Conservation (phyloP, 2,329 filamentous ascomycete species). For the Zasmidium citrigriseum region DNA sequence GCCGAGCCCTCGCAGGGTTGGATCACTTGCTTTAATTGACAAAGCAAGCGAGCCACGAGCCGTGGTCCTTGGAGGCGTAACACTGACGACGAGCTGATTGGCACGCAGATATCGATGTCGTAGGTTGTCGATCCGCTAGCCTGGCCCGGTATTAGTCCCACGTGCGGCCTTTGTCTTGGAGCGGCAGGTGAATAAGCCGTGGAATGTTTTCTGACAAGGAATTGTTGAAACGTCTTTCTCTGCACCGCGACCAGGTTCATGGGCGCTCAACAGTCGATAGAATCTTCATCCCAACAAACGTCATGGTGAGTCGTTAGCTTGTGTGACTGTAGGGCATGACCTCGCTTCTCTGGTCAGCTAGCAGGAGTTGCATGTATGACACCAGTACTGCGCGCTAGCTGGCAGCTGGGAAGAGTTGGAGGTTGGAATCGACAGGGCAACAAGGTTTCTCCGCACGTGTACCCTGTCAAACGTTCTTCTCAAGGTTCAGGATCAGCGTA, state of each 20-base stretch:
- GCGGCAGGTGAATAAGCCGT: too few relatives aligned
- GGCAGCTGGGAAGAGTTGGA: background rate
- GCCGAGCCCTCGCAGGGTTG: background rate
- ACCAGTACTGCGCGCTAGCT: background rate
- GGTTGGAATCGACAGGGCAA: background rate
- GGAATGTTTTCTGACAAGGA: too few relatives aligned
- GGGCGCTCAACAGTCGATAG: background rate
- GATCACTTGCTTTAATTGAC: background rate
- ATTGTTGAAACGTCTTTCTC: too few relatives aligned
- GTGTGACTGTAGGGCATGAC: background rate
- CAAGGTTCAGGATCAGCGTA: background rate
- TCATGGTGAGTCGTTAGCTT: background rate
- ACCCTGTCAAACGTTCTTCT: background rate
- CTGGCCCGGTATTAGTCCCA: background rate
- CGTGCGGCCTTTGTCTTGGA: background rate
- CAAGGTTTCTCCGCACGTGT: conserved; percentile 3
- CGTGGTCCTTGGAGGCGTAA: background rate
- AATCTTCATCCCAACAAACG: background rate
- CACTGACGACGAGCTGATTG: background rate
- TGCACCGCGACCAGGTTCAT: too few relatives aligned
- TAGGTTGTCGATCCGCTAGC: background rate
- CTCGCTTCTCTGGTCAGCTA: background rate
- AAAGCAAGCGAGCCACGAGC: background rate
- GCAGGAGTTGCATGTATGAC: background rate
- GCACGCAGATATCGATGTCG: background rate